Base-by-base conservation (phyloP, 768 basidiomycete genomes). In the Cubamyces lactineus region DNA sequence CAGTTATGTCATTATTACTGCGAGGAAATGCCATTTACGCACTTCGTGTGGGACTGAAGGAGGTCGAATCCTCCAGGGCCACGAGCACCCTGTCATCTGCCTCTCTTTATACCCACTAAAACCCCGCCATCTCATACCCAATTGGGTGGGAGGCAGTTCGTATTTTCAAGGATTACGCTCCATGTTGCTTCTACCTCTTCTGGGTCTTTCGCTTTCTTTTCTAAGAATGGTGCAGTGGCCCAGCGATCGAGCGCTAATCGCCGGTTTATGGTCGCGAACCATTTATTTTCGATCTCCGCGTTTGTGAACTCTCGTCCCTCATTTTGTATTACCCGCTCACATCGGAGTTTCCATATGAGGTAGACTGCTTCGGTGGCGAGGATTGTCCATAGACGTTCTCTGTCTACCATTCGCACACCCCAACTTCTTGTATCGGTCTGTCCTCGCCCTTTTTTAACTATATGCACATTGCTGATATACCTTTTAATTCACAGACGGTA, bases 1-100 rank as follows among this genome's bases (percentile, higher is more conserved):
- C n/a, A n/a, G 8, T 15, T 24, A 17, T 41, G 17, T 13, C 38
- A 16, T 8, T 19, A 3, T 5, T 24, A 56, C 54, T 28, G 43
- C 54, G 24, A 19, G 57, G 57, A 51, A 59, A 59, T 59, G 57
- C n/a, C 48, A n/a, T 42, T 59, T 59, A 59, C 57, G 57, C 57
- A 59, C 48, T 11, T 5, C n/a, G 57, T 59, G 57, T 59, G 57
- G 57, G 57, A 59, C 57, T 59, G 49, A 21, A 16, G 23, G 45
- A 30, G 55, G 23, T 11, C 17, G 19, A 23, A 19, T 41, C 24
- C 11, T 50, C 17, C 23, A 42, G 23, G 11, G 13, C 19, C 57
- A 19, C 16, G 5, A 19, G 23, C 39, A 38, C 23, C 19, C 24
- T 30, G 15, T 21, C 26, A 41, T 39, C 30, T 15, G 2, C 57